Base-by-base conservation (phyloP, 768 basidiomycete species). In the Phanerodontia chrysosporium region DNA sequence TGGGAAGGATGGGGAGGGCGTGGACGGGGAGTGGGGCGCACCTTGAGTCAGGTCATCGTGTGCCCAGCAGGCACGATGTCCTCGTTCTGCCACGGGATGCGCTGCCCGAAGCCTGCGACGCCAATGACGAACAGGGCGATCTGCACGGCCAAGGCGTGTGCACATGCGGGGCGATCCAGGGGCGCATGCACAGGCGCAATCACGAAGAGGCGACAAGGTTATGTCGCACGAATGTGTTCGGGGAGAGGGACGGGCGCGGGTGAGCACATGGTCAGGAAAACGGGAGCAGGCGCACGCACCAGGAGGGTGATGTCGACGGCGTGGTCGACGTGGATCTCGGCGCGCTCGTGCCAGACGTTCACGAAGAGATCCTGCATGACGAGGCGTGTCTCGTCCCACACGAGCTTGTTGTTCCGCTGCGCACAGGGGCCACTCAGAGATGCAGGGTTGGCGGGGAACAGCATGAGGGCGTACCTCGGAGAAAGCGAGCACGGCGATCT, bases 401-500 rank as follows among this genome's bases (percentile, higher is more conserved):
- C n/a, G n/a, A n/a, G n/a, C n/a, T n/a, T n/a, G n/a, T n/a, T n/a
- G n/a, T n/a, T n/a, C n/a, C 64, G 61, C 72, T 73, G 45, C 12
- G n/a, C 3, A 35, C 21, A n/a, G n/a, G n/a, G n/a, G n/a, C n/a
- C n/a, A n/a, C n/a, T n/a, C n/a, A 7, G 42, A 14, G 39, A 45
- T n/a, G 42, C 14, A 62, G 71, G 45, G 27, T 57, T n/a, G 18
- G 7, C n/a, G n/a, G 10, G 21, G 28, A 22, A 22, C 21, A 8
- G 9, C 27, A 13, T 13, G n/a, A n/a, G n/a, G n/a, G n/a, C n/a
- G 14, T 55, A 84, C 84, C 67, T 86, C 84, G 6, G 83, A 82
- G 67, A 87, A 88, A 0, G 84, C 80, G n/a, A 85, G 84, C 1
- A 82, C 83, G 18, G 80, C 73, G 42, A 88, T 78, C 66, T 82